A percentile compares a stretch with the other conserved stretches of the same genome.
These are phyloP conservation scores for Exophiala lecanii-corni DNA, from an alignment of 2,329 filamentous ascomycete species.

Conservation along the genomic window DNA sequence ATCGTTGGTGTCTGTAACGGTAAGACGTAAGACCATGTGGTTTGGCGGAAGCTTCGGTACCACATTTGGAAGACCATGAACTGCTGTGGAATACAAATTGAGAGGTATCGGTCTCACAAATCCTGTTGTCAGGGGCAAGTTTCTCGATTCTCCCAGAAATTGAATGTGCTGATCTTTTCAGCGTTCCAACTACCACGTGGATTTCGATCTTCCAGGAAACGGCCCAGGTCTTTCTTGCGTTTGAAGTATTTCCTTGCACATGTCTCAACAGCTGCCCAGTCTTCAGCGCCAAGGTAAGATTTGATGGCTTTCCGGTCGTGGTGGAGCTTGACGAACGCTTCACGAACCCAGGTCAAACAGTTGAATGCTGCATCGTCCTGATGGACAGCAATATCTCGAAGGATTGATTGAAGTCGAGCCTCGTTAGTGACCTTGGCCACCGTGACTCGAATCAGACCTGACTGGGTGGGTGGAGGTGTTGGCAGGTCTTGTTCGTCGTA, in stretches of 20 bases:
- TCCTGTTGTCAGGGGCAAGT: slow-evolving; percentile 22
- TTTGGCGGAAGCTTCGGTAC: no score
- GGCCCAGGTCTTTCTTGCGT: slow-evolving; percentile 21
- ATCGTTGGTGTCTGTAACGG: no score
- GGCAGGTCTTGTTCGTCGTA: slow-evolving; percentile 26
- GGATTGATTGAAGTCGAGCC: slow-evolving; percentile 17
- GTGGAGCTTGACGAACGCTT: slow-evolving; percentile 20
- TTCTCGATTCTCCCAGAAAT: slow-evolving; percentile 27
- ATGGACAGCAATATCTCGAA: slow-evolving; percentile 13
- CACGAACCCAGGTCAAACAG: slow-evolving; percentile 24
- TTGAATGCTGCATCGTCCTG: slow-evolving; percentile 20
- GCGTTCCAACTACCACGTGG: slow-evolving; percentile 13
- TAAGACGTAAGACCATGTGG: no score
- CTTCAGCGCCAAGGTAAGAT: slow-evolving; percentile 21
- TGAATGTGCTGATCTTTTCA: slow-evolving; percentile 25
- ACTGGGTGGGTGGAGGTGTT: slow-evolving; percentile 13
- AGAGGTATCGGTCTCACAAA: no score
- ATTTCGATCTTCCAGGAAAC: slow-evolving; percentile 13
- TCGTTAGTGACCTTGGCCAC: slow-evolving; percentile 25
- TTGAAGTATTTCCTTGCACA: slow-evolving; percentile 25
- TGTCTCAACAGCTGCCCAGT: slow-evolving; percentile 23
- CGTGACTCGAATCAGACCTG: slow-evolving; percentile 19
- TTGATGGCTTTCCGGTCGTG: slow-evolving; percentile 18
- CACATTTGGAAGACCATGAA: no score
- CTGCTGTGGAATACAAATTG: no score